Base-by-base conservation (phyloP, 805 yeast species). In the Lipomyces yamadae region DNA sequence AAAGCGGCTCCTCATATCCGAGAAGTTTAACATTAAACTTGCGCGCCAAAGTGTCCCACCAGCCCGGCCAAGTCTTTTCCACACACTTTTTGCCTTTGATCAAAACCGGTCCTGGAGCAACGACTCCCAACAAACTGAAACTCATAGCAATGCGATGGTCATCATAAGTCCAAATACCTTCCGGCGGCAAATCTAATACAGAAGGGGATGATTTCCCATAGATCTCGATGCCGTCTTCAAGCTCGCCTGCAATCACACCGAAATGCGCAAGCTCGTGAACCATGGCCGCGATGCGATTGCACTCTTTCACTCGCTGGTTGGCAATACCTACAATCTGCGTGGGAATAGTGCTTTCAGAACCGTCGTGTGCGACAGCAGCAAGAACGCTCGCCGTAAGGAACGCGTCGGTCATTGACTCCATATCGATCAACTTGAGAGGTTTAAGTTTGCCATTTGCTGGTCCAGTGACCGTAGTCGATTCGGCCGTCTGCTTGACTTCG, bases 361-460 rank as follows among this genome's bases (percentile, higher is more conserved):
- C 30, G 15, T 60, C 65, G 18, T 57, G 42, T 3, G 97, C 97
- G 54, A 90, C 84, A n/a, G 99, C 97, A 42, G 98, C 99, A 24
- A 92, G 96, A 11, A 95, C 98, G 62, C 96, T 86, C 0, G 99
- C 99, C 15, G 99, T 95, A 74, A 95, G 82, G 77, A 95, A 95
- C 0, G 99, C 99, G 79, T 95, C 99, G 0, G 99, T 95, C 99
- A 95, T 95, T 63, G 99, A 98, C 80, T 95, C 99, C 99, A 95
- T 95, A 76, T 95, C 98, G 64, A 95, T 89, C 69, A 82, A 84
- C 11, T 86, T 81, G 70, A 95, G 81, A 5, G 96, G 91, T 74
- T 82, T 84, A 71, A 95, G 82, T 0, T 78, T 67, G 15, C 96
- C 96, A 50, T 79, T 79, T 24, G 89, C 81, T 4, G 98, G 97